Percentiles rank a stretch among this genome's conserved stretches.
phyloP scores from a whole-genome alignment of 2,329 filamentous ascomycete species.

The Beauveria sp. region DNA sequence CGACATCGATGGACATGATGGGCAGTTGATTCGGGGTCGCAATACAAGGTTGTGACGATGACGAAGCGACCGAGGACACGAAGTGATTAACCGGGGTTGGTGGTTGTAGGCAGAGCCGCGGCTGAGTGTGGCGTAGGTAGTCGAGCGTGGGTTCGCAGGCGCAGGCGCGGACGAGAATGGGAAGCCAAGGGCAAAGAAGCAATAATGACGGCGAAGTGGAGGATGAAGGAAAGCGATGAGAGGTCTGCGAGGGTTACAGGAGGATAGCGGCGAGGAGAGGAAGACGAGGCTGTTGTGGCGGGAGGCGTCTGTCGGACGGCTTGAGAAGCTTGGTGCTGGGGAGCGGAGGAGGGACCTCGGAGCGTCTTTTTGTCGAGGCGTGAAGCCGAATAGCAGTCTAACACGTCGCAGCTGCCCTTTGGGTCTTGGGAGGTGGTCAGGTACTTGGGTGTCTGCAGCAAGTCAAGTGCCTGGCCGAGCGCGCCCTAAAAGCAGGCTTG shows the following conservation, averaged over 20 bases:
- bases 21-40: constrained; percentile 9
- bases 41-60: constrained; percentile 1
- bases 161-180: not conserved
- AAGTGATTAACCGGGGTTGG: not conserved
- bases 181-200: not conserved
- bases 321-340: not conserved
- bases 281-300: not conserved
- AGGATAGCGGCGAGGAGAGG: constrained; percentile 6
- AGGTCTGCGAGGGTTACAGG: constrained; percentile 2
- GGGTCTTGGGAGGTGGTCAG: not conserved
- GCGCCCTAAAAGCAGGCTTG: too few relatives aligned
- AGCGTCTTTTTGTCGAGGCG: not conserved
- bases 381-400: not conserved
- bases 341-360: constrained; percentile 7
- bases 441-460: too few relatives aligned
- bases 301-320: not conserved
- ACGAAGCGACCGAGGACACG: constrained; percentile 8
- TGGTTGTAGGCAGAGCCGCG: constrained; percentile 6
- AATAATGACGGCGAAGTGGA: constrained; percentile 3
- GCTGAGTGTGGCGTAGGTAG: not conserved
- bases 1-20: constrained; percentile 90
- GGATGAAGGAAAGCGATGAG: not conserved
- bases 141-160: not conserved
- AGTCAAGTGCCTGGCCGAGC: too few relatives aligned
- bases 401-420: constrained; percentile 6